Base-by-base conservation (phyloP, 495 filamentous ascomycete genomes). In the Lepraria neglecta region DNA sequence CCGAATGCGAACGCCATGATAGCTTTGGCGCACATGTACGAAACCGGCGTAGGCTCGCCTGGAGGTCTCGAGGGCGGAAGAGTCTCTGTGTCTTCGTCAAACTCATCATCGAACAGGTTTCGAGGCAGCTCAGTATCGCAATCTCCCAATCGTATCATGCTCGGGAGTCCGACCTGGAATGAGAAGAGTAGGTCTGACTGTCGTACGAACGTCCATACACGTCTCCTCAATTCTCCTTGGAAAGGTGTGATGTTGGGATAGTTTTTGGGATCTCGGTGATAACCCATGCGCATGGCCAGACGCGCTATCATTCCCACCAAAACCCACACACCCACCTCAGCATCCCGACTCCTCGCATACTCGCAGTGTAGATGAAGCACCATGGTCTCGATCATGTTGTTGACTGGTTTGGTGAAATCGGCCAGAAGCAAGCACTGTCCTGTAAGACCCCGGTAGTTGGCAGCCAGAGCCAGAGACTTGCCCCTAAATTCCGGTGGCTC, bases 31-130 rank as follows among this genome's bases (percentile, higher is more conserved):
- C 96, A 95, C 83, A 97, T 84, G 74, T 91, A 97, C 3, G 87
- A 88, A 48, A 94, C 83, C 9, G 89, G 88, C 2, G 94, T 99
- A 7, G 89, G 82, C 71, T 97, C 91, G 21, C 80, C 80, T 42
- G 77, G 75, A 11, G 89, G 87, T 60, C 90, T 80, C 0, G 90
- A 83, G 6, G 84, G 82, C 12, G 94, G 94, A 28, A 97, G 76
- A 10, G 79, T 77, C 68, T 87, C 87, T 65, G 82, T 88, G 52
- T 87, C 84, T 51, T 91, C 87, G 51, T 87, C 84, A 51, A 97
- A 88, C 67, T 97, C 95, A 65, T 97, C 92, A 69, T 99, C 94
- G 69, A 90, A 92, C 28, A 97, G 78, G 71, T 97, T 99, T 63
- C 87, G 81, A 17, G 94, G 94, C 40, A 96, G 72, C 58, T 89